A percentile compares a stretch with the other conserved stretches of the same genome.
phyloP scores from a whole-genome alignment of 2,329 filamentous ascomycete species.

The Macroventuria anomochaeta region DNA sequence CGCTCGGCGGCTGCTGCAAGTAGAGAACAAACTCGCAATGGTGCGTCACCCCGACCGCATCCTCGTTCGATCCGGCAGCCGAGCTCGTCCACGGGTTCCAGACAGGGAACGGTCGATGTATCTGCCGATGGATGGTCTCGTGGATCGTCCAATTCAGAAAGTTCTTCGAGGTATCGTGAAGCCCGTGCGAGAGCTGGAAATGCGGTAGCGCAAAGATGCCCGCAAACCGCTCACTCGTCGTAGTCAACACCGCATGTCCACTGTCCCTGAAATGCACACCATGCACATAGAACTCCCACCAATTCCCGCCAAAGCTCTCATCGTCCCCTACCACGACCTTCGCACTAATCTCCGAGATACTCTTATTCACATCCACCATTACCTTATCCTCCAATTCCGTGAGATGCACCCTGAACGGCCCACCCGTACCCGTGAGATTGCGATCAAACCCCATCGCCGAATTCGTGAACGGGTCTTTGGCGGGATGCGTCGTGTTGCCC shows the following conservation, averaged over 20 bases:
- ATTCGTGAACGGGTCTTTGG: constrained; percentile 70
- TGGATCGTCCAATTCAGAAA: constrained; percentile 77
- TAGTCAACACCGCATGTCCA: constrained; percentile 81
- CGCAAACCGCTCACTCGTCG: constrained; percentile 85
- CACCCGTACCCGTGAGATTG: constrained; percentile 74
- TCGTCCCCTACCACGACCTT: constrained; percentile 76
- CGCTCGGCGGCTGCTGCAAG: constrained; percentile 66
- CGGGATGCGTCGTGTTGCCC: constrained; percentile 63
- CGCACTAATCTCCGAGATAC: constrained; percentile 72
- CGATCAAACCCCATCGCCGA: constrained; percentile 67
- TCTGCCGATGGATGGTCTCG: constrained; percentile 70
- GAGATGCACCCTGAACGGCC: constrained; percentile 74
- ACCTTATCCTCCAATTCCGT: constrained; percentile 58
- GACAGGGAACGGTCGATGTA: constrained; percentile 60
- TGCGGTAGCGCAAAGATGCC: constrained; percentile 91
- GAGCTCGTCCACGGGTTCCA: constrained; percentile 79
- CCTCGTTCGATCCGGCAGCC: constrained; percentile 62
- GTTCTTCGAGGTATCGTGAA: constrained; percentile 56
- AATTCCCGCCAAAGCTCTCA: constrained; percentile 68
- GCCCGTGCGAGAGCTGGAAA: constrained; percentile 67
- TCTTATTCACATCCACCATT: constrained; percentile 42
- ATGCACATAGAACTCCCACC: constrained; percentile 79
- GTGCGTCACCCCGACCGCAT: constrained; percentile 69
- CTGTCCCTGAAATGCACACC: constrained; percentile 86
- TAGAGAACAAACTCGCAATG: constrained; percentile 92